These are phyloP conservation scores for Solanum piurae DNA, from an alignment of 257 asterid species.

Conservation along the genomic window DNA sequence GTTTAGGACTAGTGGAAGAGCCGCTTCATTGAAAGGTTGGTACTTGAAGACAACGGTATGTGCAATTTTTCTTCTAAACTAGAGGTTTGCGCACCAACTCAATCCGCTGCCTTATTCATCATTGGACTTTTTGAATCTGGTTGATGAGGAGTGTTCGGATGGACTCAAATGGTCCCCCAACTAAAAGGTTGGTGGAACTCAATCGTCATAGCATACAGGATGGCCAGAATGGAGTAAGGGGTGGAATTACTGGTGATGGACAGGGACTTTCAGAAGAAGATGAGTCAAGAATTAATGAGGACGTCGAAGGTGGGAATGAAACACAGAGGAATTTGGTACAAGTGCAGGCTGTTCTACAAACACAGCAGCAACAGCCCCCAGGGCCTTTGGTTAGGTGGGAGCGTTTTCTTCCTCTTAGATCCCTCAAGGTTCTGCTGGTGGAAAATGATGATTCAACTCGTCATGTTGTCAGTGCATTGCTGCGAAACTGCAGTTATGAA, in stretches of 20 bases:
- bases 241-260: conserved; percentile 14
- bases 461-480: conserved; percentile 44
- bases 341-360: conserved; percentile 13
- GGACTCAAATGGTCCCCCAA: conserved; percentile 15
- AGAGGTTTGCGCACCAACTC: conserved; percentile 22
- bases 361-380: conserved; percentile 22
- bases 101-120: conserved; percentile 24
- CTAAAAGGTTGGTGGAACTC: conserved; percentile 20
- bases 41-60: conserved; percentile 19
- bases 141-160: conserved; percentile 37
- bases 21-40: background rate
- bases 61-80: conserved; percentile 21
- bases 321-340: conserved; percentile 8
- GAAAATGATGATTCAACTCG: conserved; percentile 50
- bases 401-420: conserved; percentile 41
- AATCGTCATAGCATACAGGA: conserved; percentile 9
- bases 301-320: conserved; percentile 7
- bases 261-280: conserved; percentile 24
- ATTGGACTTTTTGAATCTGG: conserved; percentile 35
- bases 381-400: conserved; percentile 36
- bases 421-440: conserved; percentile 45
- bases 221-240: conserved; percentile 15
- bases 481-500: conserved; percentile 46
- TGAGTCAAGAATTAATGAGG: conserved; percentile 26
- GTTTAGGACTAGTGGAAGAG: background rate